Evolutionary conservation across 768 basidiomycete genomes (phyloP).

Genomic region (Suillus subluteus): DNA sequence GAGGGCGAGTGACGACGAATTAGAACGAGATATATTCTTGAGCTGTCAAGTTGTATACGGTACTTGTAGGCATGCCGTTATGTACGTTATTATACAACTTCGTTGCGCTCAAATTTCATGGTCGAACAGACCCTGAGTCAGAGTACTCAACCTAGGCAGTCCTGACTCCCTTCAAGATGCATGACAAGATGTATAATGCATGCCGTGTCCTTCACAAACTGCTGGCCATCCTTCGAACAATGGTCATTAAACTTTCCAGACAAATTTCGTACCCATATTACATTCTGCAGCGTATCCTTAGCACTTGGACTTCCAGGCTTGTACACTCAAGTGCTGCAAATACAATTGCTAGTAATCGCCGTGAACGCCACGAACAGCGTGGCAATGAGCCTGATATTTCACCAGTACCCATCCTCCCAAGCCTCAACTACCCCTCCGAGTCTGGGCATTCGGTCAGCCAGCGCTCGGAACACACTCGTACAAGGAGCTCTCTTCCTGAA

Average conservation of each 20-base stretch:
- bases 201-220: not conserved
- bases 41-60: too few species aligned
- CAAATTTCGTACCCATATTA: not conserved
- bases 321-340: not conserved
- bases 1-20: too few species aligned
- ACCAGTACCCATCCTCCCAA: not conserved
- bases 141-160: not conserved
- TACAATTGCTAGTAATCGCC: not conserved
- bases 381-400: not conserved
- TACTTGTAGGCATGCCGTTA: too few species aligned
- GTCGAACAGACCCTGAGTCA: too few species aligned
- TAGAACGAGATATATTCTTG: too few species aligned
- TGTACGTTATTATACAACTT: not conserved
- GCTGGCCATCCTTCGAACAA: not conserved
- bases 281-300: not conserved
- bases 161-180: slow-evolving; percentile 1
- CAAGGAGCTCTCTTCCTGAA: not conserved
- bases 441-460: not conserved
- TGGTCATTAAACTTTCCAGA: not conserved
- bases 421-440: not conserved
- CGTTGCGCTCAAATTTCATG: too few species aligned
- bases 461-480: not conserved
- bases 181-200: not conserved
- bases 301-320: not conserved
- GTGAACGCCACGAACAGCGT: not conserved